Conservation (phyloP, 169 alveolate species). For the Plasmodium cynomolgi region DNA sequence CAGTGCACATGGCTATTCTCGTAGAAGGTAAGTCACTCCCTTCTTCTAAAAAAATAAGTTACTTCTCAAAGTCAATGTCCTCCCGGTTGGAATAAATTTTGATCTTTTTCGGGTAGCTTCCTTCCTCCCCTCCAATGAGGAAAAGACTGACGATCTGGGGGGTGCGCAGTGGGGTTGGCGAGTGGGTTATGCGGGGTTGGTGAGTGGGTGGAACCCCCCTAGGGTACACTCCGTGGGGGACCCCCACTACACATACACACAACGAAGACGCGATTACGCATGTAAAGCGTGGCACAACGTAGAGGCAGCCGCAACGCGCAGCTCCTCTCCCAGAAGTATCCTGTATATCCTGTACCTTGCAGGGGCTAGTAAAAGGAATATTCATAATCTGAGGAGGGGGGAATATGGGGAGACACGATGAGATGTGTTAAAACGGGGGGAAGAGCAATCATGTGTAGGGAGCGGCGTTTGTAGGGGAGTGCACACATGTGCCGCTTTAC, state of each 20-base stretch:
- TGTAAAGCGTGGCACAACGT: background rate
- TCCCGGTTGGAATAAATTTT: slow-evolving; percentile 83
- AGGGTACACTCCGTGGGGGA: background rate
- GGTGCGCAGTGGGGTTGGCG: background rate
- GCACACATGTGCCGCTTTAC: background rate
- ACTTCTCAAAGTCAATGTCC: slow-evolving; percentile 82
- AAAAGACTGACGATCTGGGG: slow-evolving; percentile 77
- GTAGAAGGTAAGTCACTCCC: background rate
- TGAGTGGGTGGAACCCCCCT: background rate
- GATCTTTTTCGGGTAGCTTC: slow-evolving; percentile 80
- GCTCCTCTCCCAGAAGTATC: background rate
- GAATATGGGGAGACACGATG: background rate
- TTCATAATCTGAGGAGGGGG: slow-evolving; percentile 74
- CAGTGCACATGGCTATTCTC: too few relatives aligned
- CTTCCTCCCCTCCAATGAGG: slow-evolving; percentile 86
- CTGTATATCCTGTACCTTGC: slow-evolving; percentile 76
- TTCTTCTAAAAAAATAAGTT: background rate
- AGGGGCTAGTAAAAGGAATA: slow-evolving; percentile 84
- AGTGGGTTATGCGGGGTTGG: too few relatives aligned
- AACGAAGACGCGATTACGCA: background rate
- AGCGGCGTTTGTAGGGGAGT: background rate
- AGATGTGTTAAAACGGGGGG: background rate
- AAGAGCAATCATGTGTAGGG: background rate
- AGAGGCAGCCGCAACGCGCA: background rate
- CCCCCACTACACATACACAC: background rate